Conservation (phyloP, 148 eudicot species). For the Suaeda aralocaspica region DNA sequence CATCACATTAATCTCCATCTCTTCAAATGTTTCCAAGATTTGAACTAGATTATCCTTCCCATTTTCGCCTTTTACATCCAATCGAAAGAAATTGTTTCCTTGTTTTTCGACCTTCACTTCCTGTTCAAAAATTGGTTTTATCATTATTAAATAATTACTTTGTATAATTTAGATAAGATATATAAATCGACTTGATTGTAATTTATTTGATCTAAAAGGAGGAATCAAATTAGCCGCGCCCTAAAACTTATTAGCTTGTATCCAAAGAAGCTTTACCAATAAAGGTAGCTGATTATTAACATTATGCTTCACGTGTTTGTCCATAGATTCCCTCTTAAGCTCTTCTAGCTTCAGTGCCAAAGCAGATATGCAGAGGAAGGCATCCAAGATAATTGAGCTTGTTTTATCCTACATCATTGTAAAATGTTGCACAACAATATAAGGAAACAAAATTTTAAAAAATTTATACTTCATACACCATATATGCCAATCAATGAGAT, state of each 20-base stretch:
- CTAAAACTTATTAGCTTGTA: too few relatives aligned
- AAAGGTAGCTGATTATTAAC: neutral
- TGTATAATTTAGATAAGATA: neutral
- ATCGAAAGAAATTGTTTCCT: conserved; percentile 14
- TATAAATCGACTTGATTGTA: too few relatives aligned
- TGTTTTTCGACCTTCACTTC: conserved; percentile 44
- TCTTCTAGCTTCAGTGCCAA: conserved; percentile 42
- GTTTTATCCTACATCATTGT: conserved; percentile 35
- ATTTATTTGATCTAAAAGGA: too few relatives aligned
- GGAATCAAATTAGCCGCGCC: too few relatives aligned
- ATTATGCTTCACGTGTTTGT: conserved; percentile 16
- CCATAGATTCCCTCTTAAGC: conserved; percentile 36
- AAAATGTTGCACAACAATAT: too few relatives aligned
- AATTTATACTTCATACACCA: too few relatives aligned
- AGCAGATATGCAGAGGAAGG: conserved; percentile 38
- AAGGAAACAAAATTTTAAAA: too few relatives aligned
- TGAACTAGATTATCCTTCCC: conserved; percentile 34
- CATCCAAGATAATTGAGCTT: conserved; percentile 42
- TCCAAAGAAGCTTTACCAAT: conserved; percentile 22
- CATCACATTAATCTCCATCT: conserved; percentile 34
- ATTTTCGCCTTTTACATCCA: conserved; percentile 39
- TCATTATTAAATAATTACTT: neutral
- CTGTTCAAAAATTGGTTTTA: conserved; percentile 18
- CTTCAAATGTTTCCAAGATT: conserved; percentile 47
- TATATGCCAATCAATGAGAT: neutral